Evolutionary conservation across 2,329 filamentous ascomycete genomes (phyloP).

Genomic region (Xylariaceae sp.): DNA sequence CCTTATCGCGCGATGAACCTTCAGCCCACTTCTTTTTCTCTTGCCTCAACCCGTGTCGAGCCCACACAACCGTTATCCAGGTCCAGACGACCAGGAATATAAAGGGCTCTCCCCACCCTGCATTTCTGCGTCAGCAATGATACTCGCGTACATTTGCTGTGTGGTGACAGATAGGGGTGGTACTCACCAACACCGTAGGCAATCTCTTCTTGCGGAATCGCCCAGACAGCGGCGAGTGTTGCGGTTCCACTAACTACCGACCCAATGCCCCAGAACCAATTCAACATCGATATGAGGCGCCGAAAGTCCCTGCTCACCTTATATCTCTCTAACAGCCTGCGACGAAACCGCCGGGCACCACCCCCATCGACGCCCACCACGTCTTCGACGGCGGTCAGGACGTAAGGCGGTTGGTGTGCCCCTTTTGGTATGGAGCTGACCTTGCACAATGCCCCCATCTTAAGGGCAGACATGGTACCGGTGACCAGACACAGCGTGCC

Average conservation of each 20-base stretch:
- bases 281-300: conserved; percentile 47
- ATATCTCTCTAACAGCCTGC: conserved; percentile 46
- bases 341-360: conserved; percentile 49
- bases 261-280: conserved; percentile 52
- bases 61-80: conserved; percentile 26
- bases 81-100: conserved; percentile 27
- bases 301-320: conserved; percentile 49
- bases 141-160: not conserved
- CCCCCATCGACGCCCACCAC: conserved; percentile 61
- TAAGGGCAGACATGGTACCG: conserved; percentile 33
- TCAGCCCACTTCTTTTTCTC: conserved; percentile 25
- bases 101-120: conserved; percentile 29
- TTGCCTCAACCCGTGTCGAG: conserved; percentile 15
- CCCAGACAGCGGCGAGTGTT: conserved; percentile 45
- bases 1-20: conserved; percentile 7
- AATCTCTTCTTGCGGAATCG: conserved; percentile 38
- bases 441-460: conserved; percentile 49
- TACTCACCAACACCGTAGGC: conserved; percentile 40
- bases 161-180: too few relatives aligned
- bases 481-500: conserved; percentile 39
- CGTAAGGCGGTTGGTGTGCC: conserved; percentile 51
- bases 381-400: conserved; percentile 63
- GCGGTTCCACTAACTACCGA: conserved; percentile 41
- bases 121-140: not conserved
- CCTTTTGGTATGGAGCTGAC: conserved; percentile 60